Base-by-base conservation (phyloP, 2,329 filamentous ascomycete species). In the Blumeria hordei region DNA sequence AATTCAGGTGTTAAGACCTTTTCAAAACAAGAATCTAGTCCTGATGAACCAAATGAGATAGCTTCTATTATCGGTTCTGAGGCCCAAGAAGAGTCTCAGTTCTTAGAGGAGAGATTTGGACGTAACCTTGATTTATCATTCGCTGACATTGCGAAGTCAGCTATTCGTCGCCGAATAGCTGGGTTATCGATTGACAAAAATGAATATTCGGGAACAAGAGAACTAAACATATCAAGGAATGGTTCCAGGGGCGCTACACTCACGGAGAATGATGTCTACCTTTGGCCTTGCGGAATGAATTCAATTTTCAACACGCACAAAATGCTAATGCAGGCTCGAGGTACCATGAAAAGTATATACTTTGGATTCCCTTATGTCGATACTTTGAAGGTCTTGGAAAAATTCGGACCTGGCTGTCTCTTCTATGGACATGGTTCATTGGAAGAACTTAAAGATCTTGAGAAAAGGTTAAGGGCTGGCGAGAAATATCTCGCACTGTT, bases 291-390 rank as follows among this genome's bases (percentile, higher is more conserved):
- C 43, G 92, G 92, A 39, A 98, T 98, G 88, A 95, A 87, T 64
- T 80, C 90, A 54, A 95, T 98, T 47, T 98, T 87, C 70, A 87
- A 86, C 61, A 76, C 85, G 0, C 92, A 98, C 65, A 80, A 83
- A 52, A 78, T 77, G 45, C 71, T 95, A 53, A 70, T 90, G 58
- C 70, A 72, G 54, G 74, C 78, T 0, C 77, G 81, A 39, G 79
- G 80, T 3, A 70, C 73, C 7, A 65, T 77, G 57, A 84, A 85
- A 67, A 93, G 87, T 66, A 80, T 98, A 64, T 88, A 83, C 63
- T 95, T 87, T 64, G 92, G 92, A n/a, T 98, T 98, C 62, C 88
- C 92, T 0, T 98, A 98, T 62, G 86, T 95, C 54, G 92, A 98
- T 67, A 95, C 92, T 0, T 74, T 96, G 55, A 98, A 98, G 67